Evolutionary conservation across 257 asterid species (phyloP).

Genomic region (Lavandula angustifolia): DNA sequence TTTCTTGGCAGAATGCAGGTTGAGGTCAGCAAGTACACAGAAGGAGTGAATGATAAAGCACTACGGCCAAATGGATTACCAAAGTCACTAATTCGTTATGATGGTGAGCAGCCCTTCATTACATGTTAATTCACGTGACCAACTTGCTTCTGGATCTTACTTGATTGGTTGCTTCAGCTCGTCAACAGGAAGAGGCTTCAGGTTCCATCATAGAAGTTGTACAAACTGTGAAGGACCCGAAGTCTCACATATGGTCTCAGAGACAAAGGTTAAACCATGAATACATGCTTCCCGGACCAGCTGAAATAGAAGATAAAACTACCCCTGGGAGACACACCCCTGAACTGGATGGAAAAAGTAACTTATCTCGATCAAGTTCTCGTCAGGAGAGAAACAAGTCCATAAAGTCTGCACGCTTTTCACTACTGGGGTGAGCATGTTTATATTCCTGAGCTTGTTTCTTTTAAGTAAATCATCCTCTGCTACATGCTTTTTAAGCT

Average conservation of each 20-base stretch:
- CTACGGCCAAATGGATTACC: slow-evolving; percentile 93
- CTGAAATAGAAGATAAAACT: slow-evolving; percentile 44
- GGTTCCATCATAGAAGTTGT: slow-evolving; percentile 86
- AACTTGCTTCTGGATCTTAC: slow-evolving; percentile 29
- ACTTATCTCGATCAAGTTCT: slow-evolving; percentile 42
- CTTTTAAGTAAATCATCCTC: not conserved
- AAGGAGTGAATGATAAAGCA: slow-evolving; percentile 77
- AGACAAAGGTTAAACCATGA: slow-evolving; percentile 56
- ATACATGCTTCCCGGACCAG: slow-evolving; percentile 72
- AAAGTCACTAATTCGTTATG: slow-evolving; percentile 90
- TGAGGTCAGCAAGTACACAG: slow-evolving; percentile 98
- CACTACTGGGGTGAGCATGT: slow-evolving; percentile 61
- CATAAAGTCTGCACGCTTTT: slow-evolving; percentile 60
- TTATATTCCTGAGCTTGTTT: not conserved
- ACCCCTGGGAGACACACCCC: slow-evolving; percentile 54
- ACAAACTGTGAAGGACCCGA: slow-evolving; percentile 81
- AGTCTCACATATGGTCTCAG: slow-evolving; percentile 51
- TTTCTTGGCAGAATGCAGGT: slow-evolving; percentile 89
- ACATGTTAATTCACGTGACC: slow-evolving; percentile 22
- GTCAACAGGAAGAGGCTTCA: slow-evolving; percentile 91
- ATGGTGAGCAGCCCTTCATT: slow-evolving; percentile 47
- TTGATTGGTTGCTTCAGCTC: slow-evolving; percentile 55
- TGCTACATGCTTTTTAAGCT: not conserved
- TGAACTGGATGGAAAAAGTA: slow-evolving; percentile 37
- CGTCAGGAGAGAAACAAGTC: slow-evolving; percentile 48